Base-by-base conservation (phyloP, 2,329 filamentous ascomycete species). In the Ceratocystis cubensis region DNA sequence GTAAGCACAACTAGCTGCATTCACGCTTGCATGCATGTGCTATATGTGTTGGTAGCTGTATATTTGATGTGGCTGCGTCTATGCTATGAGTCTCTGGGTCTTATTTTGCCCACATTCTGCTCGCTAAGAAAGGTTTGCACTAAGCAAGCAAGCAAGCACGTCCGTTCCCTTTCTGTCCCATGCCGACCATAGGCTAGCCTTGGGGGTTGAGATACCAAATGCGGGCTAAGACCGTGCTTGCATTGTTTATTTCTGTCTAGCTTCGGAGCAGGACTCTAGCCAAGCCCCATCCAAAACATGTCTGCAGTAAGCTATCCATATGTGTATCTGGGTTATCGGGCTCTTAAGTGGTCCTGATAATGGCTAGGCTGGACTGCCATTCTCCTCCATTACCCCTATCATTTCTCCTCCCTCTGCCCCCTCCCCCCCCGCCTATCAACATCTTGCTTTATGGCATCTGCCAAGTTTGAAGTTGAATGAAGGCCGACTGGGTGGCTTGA, bases 391-490 rank as follows among this genome's bases (percentile, higher is more conserved):
- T 41, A 13, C 37, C 37, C 37, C 37, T 41, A 41, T 41, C 37
- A 41, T 41, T 10, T 37, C 33, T 37, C 48, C 7, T 5, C 5
- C 53, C 28, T 33, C 30, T 2, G 30, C 30, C 30, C 5, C 30
- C 28, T 30, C 28, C 1, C 22, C 22, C 7, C 7, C 50, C 10
- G 5, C 53, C 53, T 17, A 57, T 50, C 17, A 17, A 10, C 28
- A 57, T 59, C 56, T 28, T 59, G 17, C 28, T 33, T 59, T 37
- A 59, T 59, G 56, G 56, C 56, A 59, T 25, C 28, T 59, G 25
- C 33, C 56, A 33, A n/a, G 56, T 57, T 28, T 22, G 22, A 57
- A 57, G 53, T 17, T 13, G 30, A 33, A 3, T 17, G 15, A 57
- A 30, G 22, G 10, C 13, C 8, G 22, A 15, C 7, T 59, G 13